Base-by-base conservation (phyloP, 495 filamentous ascomycete genomes). In the Penicillium chermesinum region DNA sequence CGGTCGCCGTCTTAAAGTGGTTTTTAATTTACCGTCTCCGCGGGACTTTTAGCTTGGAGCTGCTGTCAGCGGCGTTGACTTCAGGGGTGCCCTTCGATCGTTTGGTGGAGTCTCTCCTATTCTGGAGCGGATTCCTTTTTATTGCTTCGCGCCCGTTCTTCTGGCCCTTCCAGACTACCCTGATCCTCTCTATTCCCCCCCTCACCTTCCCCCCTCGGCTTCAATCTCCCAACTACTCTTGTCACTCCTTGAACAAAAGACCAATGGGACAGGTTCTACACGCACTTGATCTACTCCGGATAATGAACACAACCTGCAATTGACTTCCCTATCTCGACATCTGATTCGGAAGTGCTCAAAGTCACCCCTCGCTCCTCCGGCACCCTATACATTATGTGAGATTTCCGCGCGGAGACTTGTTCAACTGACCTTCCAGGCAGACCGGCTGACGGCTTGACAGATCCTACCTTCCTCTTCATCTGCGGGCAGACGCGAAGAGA, bases 401-500 rank as follows among this genome's bases (percentile, higher is more conserved):
- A n/a, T n/a, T n/a, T n/a, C n/a, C n/a, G n/a, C n/a, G n/a, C n/a
- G n/a, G n/a, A n/a, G n/a, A n/a, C n/a, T n/a, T n/a, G n/a, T n/a
- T n/a, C n/a, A n/a, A n/a, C n/a, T n/a, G n/a, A n/a, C n/a, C n/a
- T n/a, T n/a, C n/a, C n/a, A n/a, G n/a, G n/a, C n/a, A n/a, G n/a
- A n/a, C n/a, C n/a, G n/a, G n/a, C n/a, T n/a, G n/a, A n/a, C n/a
- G n/a, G n/a, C n/a, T 30, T 30, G 4, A 4, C 25, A 30, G 25
- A 30, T 34, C 41, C n/a, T 21, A 46, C 35, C 46, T 38, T 50
- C 35, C 64, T 52, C 57, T 54, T 56, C 58, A 58, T 75, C 72
- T 75, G 72, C 72, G 63, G 72, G 72, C 67, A 71, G 67, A 72
- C 36, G 52, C 33, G 52, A 62, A 61, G 62, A 59, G 57, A 66